A percentile compares a stretch with the other conserved stretches of the same genome.
Evolutionary conservation across 1,284 basidiomycete genomes (phyloP).

Genomic region (Fomitopsis schrenkii): DNA sequence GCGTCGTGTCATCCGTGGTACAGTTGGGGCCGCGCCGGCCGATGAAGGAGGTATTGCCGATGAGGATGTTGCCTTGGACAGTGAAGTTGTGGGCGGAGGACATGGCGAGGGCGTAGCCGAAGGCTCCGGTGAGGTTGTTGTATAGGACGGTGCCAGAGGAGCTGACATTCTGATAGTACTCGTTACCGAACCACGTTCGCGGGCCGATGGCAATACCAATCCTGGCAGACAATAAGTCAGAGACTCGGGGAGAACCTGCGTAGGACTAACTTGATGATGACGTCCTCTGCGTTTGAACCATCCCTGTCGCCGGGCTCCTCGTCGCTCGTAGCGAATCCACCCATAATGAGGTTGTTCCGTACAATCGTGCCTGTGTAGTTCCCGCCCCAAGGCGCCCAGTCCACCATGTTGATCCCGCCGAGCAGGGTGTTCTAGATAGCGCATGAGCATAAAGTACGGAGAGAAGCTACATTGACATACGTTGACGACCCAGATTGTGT

Average conservation of each 20-base stretch:
- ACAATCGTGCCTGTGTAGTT: slow-evolving; percentile 69
- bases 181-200: slow-evolving; percentile 70
- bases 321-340: slow-evolving; percentile 57
- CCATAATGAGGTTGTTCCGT: slow-evolving; percentile 65
- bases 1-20: slow-evolving; percentile 44
- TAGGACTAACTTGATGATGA: slow-evolving; percentile 57
- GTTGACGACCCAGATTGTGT: slow-evolving; percentile 69
- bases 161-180: slow-evolving; percentile 57
- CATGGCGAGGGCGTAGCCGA: slow-evolving; percentile 67
- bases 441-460: neutral
- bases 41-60: slow-evolving; percentile 76
- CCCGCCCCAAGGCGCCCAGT: slow-evolving; percentile 71
- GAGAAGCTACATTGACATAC: slow-evolving; percentile 32
- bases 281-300: slow-evolving; percentile 56
- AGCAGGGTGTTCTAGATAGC: slow-evolving; percentile 55
- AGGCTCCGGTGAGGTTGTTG: slow-evolving; percentile 72
- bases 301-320: slow-evolving; percentile 35
- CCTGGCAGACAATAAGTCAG: slow-evolving; percentile 27
- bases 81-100: slow-evolving; percentile 65
- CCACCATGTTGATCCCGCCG: slow-evolving; percentile 82
- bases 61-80: slow-evolving; percentile 57
- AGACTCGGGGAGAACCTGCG: neutral
- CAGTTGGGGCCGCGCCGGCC: slow-evolving; percentile 72
- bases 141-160: slow-evolving; percentile 55
- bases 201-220: slow-evolving; percentile 78